A percentile compares a stretch with the other conserved stretches of the same genome.
These are phyloP conservation scores for Datisca glomerata DNA, from an alignment of 306 rosid genomes.

Conservation along the genomic window DNA sequence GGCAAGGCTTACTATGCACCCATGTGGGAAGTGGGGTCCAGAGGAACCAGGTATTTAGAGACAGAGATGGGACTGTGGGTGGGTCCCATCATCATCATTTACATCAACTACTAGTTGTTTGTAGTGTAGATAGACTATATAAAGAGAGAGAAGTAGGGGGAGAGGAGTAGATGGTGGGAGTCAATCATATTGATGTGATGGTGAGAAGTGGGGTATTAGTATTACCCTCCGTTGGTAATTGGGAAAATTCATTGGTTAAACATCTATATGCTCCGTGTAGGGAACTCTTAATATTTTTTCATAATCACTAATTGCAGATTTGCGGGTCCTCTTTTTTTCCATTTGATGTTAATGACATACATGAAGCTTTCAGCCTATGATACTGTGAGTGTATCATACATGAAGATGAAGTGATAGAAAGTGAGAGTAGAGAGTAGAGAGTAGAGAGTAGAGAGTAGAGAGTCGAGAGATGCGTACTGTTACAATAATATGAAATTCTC, in stretches of 20 bases:
- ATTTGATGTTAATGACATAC: no score
- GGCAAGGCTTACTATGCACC: constrained; percentile 18
- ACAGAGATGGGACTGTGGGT: constrained; percentile 31
- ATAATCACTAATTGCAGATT: constrained; percentile 5
- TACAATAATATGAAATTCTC: no score
- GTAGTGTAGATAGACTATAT: not conserved
- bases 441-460: no score
- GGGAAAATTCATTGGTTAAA: not conserved
- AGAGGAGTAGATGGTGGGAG: constrained; percentile 39
- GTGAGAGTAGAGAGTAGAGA: no score
- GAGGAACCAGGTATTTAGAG: constrained; percentile 25
- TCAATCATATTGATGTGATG: constrained; percentile 55
- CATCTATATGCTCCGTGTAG: constrained; percentile 6
- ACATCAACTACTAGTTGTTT: constrained; percentile 5
- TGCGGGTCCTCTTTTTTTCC: not conserved
- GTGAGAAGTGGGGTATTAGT: not conserved
- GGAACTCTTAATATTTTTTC: constrained; percentile 12
- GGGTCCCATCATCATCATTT: constrained; percentile 25
- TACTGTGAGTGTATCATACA: no score
- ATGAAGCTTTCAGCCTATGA: no score
- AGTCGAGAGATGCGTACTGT: no score
- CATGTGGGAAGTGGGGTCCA: constrained; percentile 41
- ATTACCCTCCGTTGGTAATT: not conserved
- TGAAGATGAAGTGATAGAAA: no score
- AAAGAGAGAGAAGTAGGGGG: not conserved